phyloP scores from a whole-genome alignment of 2,329 filamentous ascomycete species.

The Thielaviopsis populi region DNA sequence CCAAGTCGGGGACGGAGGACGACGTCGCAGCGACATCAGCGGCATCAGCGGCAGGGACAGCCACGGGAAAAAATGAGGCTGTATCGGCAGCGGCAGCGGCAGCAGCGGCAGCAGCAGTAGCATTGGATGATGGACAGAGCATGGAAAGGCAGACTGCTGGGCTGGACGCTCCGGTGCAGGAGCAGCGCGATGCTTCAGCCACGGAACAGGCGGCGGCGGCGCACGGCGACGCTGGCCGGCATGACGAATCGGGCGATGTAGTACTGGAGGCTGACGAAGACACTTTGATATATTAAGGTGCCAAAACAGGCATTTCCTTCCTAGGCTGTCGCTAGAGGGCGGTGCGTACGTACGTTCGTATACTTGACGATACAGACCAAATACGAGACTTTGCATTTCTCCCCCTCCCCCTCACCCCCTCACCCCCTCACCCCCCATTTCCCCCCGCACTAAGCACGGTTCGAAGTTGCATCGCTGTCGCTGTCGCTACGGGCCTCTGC shows the following conservation, averaged over 20 bases:
- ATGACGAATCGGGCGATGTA: slow-evolving; percentile 61
- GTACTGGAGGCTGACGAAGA: slow-evolving; percentile 78
- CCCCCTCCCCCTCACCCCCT: no score
- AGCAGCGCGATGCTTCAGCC: no score
- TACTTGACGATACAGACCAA: not conserved
- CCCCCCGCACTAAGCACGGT: no score
- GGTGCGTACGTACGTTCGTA: no score
- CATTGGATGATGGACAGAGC: slow-evolving; percentile 18
- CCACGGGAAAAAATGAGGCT: not conserved
- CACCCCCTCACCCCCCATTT: no score
- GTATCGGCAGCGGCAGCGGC: not conserved
- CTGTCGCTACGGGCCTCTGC: no score
- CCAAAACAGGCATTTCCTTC: not conserved
- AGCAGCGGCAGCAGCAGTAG: not conserved
- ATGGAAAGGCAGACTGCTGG: not conserved
- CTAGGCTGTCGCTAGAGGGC: not conserved
- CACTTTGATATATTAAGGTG: slow-evolving; percentile 66
- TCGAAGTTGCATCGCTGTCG: no score
- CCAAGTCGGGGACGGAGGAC: not conserved
- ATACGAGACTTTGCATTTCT: not conserved
- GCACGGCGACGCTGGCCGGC: slow-evolving; percentile 22
- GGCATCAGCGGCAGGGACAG: no score
- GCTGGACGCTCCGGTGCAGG: not conserved
- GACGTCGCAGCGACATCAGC: not conserved
- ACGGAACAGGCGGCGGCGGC: no score